Conservation (phyloP, 495 filamentous ascomycete genomes). For the Xylaria intraflava region DNA sequence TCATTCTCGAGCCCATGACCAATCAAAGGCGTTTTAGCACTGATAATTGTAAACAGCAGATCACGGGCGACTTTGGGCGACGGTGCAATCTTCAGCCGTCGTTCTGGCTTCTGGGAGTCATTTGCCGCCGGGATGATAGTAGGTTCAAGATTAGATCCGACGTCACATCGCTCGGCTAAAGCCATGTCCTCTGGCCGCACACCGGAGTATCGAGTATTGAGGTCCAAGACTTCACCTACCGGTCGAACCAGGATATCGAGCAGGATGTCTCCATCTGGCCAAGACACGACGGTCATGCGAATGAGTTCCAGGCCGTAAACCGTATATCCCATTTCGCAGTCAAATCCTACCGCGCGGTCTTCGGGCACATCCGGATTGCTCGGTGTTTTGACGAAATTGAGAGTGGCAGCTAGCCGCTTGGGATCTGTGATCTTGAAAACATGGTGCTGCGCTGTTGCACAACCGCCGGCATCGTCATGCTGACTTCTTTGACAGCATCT, state of each 20-base stretch:
- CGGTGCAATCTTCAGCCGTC: constrained; percentile 56
- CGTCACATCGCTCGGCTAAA: constrained; percentile 56
- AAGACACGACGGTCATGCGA: constrained; percentile 77
- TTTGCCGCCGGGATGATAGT: not conserved
- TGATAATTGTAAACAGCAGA: constrained; percentile 63
- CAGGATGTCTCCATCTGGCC: constrained; percentile 68
- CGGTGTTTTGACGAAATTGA: constrained; percentile 77
- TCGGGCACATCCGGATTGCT: constrained; percentile 40
- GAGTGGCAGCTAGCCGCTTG: constrained; percentile 66
- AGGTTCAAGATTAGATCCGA: constrained; percentile 14
- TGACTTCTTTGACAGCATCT: constrained; percentile 70
- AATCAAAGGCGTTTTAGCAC: constrained; percentile 71
- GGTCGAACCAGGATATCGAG: constrained; percentile 84
- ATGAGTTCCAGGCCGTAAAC: constrained; percentile 79
- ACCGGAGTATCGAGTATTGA: constrained; percentile 86
- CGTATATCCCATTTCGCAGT: constrained; percentile 98
- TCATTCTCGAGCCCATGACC: constrained; percentile 97
- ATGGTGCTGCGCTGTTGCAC: constrained; percentile 60
- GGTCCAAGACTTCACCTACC: constrained; percentile 74
- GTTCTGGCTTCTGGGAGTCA: constrained; percentile 7
- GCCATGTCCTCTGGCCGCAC: constrained; percentile 67
- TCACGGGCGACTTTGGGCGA: constrained; percentile 65
- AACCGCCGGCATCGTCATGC: constrained; percentile 61
- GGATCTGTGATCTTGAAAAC: constrained; percentile 79
- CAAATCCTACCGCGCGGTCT: constrained; percentile 62